Conservation (phyloP, 805 yeast species). For the Metschnikowia proteae region DNA sequence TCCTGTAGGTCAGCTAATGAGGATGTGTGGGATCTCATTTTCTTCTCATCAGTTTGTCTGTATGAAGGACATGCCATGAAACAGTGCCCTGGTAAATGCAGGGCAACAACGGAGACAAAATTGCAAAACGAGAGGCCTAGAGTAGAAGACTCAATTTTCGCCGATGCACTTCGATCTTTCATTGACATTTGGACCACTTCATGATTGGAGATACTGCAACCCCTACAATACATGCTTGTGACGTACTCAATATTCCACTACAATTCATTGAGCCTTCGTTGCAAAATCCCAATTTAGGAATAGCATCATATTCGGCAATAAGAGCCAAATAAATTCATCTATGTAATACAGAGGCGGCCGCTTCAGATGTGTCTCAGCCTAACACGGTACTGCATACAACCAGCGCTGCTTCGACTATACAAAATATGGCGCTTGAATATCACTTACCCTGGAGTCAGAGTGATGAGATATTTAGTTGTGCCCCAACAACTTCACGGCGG, state of each 20-base stretch:
- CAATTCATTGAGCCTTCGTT: too few species aligned
- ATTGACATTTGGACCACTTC: too few species aligned
- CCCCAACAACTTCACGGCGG: conserved; percentile 37
- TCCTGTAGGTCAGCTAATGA: neutral
- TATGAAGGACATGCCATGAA: conserved; percentile 1
- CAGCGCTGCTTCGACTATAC: neutral
- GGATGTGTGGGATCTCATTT: conserved; percentile 2
- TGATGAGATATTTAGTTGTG: conserved; percentile 31
- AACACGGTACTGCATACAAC: neutral
- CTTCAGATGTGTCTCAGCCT: neutral
- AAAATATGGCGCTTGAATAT: neutral
- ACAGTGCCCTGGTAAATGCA: neutral
- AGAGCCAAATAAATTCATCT: too few species aligned
- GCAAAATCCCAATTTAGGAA: too few species aligned
- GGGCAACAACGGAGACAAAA: neutral
- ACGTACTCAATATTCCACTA: too few species aligned
- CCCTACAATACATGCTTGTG: too few species aligned
- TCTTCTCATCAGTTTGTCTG: conserved; percentile 3
- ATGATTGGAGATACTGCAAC: too few species aligned
- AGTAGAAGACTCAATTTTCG: too few species aligned
- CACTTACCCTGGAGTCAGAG: neutral
- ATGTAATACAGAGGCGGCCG: neutral
- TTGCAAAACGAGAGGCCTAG: neutral
- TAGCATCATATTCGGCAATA: too few species aligned
- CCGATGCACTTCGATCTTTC: too few species aligned